Base-by-base conservation (phyloP, 495 filamentous ascomycete species). In the Hyaloscypha variabilis region DNA sequence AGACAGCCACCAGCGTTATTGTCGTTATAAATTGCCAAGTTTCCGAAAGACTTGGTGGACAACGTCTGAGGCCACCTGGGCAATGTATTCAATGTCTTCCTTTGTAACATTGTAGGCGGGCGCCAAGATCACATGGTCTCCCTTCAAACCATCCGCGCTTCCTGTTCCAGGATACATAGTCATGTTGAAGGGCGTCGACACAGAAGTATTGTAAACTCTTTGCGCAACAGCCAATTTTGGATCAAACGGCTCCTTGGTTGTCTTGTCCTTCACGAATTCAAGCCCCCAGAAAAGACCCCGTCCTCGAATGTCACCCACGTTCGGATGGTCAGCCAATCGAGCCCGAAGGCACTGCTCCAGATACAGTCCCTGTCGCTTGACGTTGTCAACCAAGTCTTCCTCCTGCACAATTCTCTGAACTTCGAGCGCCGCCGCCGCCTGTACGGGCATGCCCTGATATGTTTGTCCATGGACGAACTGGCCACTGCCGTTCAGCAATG, bases 121-220 rank as follows among this genome's bases (percentile, higher is more conserved):
- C 24, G 89, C 83, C 61, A 97, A 68, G 34, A 96, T 77, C 17
- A 94, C 75, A 77, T 93, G 89, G 70, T 97, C 93, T 1, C 91
- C 92, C 3, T 69, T 74, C 30, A 82, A 72, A 0, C 91, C 90
- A 71, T 92, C 89, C 1, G 81, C 85, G 0, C 87, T 88, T 5
- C 91, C 92, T 2, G 79, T 73, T 6, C 87, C 87, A 24, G 87
- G 87, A 73, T 95, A 96, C 21, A 96, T 69, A 0, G 82, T 85
- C 65, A 96, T 83, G 23, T 80, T 81, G 65, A 88, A 84, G 14
- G 83, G 75, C 0, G 78, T 64, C 0, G 72, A 67, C 31, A 90
- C 69, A 0, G 81, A 87, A 10, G 77, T 79, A 62, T 85, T 79
- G 64, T 87, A 80, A 10, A 92, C 77, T 19, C 74, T 75, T 64